Base-by-base conservation (phyloP, 371 early-diverging fungal genomes). In the Mortierella sp. region DNA sequence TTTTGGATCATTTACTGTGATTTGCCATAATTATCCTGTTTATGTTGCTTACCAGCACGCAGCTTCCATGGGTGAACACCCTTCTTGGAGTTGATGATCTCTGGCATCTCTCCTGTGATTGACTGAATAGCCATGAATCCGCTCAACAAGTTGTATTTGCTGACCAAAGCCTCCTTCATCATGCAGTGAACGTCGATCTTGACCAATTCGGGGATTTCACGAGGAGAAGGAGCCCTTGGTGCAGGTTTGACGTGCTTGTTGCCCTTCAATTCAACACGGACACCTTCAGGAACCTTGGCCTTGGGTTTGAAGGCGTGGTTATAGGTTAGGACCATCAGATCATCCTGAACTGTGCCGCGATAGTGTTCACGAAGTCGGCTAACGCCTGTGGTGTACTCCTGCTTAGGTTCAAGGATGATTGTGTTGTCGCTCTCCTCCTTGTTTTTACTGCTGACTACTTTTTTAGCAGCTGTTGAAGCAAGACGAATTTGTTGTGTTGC, bases 51-150 rank as follows among this genome's bases (percentile, higher is more conserved):
- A 76, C 86, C 87, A 82, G 91, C 90, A 84, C 95, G 91, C 64
- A 95, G 83, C 84, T 94, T 94, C 93, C 93, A 94, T 49, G 91
- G 81, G 59, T 96, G 93, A 31, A 95, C 97, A 61, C 93, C 91
- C 60, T 77, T 88, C 76, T 89, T 90, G 55, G 98, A 93, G 74
- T 93, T 91, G 35, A 96, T 85, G 26, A 97, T 89, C 70, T 91
- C 91, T n/a, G 96, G 95, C 63, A 91, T 89, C 70, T 89, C 84
- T 43, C 96, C 97, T 0, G 96, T 95, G 58, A 98, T 94, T 43
- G 93, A 84, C 85, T 96, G 96, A 51, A 98, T 88, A 0, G 95
- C 93, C 93, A 96, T 94, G 70, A 97, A 90, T 22, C 96, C 97
- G 49, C 93, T 90, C 65, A 98, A 84, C 51, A 98, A 85, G 75